These are phyloP conservation scores for Epichloe sp. DNA, from an alignment of 2,329 filamentous ascomycete species.

Conservation along the genomic window DNA sequence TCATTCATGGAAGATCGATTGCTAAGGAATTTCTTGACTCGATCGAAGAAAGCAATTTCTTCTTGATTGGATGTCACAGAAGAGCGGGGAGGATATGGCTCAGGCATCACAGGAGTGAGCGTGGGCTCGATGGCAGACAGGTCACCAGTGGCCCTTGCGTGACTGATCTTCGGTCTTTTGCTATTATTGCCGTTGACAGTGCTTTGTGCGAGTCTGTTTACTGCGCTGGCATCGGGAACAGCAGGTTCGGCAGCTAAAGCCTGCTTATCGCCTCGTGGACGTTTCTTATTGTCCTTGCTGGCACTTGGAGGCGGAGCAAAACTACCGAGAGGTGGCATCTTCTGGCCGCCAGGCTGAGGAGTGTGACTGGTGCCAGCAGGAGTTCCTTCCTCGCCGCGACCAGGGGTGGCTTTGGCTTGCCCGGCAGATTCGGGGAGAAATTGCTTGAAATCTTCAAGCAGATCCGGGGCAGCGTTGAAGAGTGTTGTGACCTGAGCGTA, in stretches of 20 bases:
- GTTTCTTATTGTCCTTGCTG: constrained; percentile 83
- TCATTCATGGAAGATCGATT: constrained; percentile 91
- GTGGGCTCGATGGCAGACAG: constrained; percentile 66
- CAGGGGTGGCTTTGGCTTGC: constrained; percentile 36
- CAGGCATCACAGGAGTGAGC: constrained; percentile 74
- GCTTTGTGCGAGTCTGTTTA: constrained; percentile 19
- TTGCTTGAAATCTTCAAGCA: constrained; percentile 97
- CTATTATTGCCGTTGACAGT: constrained; percentile 21
- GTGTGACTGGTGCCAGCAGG: constrained; percentile 36
- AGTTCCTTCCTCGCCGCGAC: constrained; percentile 43
- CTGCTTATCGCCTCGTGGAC: constrained; percentile 49
- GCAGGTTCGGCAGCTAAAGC: constrained; percentile 33
- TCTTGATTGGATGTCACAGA: constrained; percentile 65
- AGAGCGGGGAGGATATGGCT: constrained; percentile 67
- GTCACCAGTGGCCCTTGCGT: constrained; percentile 47
- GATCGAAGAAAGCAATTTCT: constrained; percentile 87
- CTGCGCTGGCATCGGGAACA: constrained; percentile 28
- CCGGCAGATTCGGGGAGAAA: constrained; percentile 79
- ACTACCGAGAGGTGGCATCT: constrained; percentile 87
- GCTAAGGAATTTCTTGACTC: constrained; percentile 88
- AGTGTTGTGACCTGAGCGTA: constrained; percentile 92
- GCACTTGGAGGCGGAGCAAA: constrained; percentile 75
- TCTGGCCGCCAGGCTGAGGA: constrained; percentile 49
- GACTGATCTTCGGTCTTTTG: constrained; percentile 66
- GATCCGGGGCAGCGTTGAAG: constrained; percentile 85